Evolutionary conservation across 2,329 filamentous ascomycete species (phyloP).

Genomic region (Trichophyton benhamiae): DNA sequence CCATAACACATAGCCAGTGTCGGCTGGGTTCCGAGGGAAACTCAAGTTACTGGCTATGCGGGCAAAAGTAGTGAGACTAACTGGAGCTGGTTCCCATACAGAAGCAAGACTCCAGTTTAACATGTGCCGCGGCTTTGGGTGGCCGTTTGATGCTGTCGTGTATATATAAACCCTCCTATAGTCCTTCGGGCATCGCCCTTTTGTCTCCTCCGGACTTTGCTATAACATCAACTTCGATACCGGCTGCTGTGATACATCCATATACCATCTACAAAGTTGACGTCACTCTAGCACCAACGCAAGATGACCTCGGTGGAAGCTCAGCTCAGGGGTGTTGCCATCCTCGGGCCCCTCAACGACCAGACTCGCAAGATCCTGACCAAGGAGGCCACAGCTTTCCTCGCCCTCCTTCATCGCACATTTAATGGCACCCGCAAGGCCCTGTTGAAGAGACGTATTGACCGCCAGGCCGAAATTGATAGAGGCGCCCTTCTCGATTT

Average conservation of each 20-base stretch:
- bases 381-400: constrained; percentile 78
- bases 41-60: background rate
- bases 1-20: background rate
- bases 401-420: constrained; percentile 85
- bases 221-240: background rate
- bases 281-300: background rate
- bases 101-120: constrained; percentile 5
- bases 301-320: constrained; percentile 57
- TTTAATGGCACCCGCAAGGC: constrained; percentile 84
- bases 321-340: constrained; percentile 76
- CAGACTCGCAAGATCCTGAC: constrained; percentile 82
- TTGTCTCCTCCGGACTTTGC: background rate
- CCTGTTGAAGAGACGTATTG: constrained; percentile 72
- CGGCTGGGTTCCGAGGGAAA: constrained; percentile 1
- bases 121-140: constrained; percentile 12
- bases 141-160: constrained; percentile 6
- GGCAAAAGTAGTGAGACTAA: background rate
- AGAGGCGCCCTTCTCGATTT: constrained; percentile 82
- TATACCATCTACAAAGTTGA: background rate
- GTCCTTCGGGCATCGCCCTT: background rate
- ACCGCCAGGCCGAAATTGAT: constrained; percentile 87
- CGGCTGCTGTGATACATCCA: background rate
- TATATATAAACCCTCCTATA: background rate
- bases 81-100: background rate
- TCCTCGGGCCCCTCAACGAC: constrained; percentile 68